Conservation (phyloP, 352 stramenopile species). For the Globisporangium polare region DNA sequence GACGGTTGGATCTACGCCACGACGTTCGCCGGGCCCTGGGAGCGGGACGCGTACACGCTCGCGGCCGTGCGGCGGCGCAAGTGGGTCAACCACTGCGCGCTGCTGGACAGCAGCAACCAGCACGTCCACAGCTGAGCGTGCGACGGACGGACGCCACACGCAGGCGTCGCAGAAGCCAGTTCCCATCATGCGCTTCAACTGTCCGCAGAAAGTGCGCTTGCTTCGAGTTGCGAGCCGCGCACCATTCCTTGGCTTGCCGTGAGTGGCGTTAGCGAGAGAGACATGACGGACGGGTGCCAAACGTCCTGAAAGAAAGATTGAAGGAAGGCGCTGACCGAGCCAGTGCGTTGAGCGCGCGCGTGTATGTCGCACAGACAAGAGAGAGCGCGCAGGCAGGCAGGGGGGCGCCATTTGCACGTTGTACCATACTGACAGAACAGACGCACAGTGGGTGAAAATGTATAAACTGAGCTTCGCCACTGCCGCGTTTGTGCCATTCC, state of each 20-base stretch:
- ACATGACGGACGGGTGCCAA: background rate
- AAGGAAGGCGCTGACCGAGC: background rate
- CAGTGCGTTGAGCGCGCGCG: background rate
- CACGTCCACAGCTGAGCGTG: conserved; percentile 3
- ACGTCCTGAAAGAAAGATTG: background rate
- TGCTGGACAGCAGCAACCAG: conserved; percentile 11
- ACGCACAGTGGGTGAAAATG: too few species aligned
- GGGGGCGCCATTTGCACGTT: too few species aligned
- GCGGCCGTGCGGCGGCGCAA: conserved; percentile 74
- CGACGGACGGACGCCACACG: too few species aligned
- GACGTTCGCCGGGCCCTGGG: conserved; percentile 74
- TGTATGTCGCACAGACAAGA: background rate
- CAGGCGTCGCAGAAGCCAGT: background rate
- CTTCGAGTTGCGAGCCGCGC: too few species aligned
- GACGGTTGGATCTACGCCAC: conserved; percentile 83
- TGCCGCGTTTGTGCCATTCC: background rate
- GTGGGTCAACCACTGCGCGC: conserved; percentile 73
- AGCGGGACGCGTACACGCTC: conserved; percentile 67
- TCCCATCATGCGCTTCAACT: background rate
- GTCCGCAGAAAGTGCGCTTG: background rate
- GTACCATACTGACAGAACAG: background rate
- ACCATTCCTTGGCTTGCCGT: too few species aligned
- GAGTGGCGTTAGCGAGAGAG: background rate
- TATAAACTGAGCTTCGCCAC: background rate
- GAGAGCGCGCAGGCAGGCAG: too few species aligned